These are phyloP conservation scores for Entrophospora sp. DNA, from an alignment of 192 early-diverging fungal genomes.

Conservation along the genomic window DNA sequence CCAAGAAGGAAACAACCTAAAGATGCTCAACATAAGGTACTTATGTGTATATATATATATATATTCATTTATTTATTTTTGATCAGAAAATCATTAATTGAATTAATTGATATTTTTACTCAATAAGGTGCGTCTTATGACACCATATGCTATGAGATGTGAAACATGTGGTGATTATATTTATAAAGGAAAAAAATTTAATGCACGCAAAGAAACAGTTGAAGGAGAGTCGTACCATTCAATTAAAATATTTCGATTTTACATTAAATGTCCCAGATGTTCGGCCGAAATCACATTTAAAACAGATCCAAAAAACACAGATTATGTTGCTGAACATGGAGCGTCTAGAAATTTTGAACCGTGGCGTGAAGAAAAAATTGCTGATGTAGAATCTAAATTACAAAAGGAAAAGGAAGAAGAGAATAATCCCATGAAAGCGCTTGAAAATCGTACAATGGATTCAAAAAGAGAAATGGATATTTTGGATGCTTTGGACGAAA, in stretches of 20 bases:
- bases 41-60: too few species aligned
- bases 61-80: too few species aligned
- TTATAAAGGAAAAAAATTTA: slow-evolving; percentile 97
- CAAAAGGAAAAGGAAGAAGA: slow-evolving; percentile 74
- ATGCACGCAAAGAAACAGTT: slow-evolving; percentile 88
- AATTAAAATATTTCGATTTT: slow-evolving; percentile 73
- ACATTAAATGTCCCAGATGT: slow-evolving; percentile 85
- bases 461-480: slow-evolving; percentile 97
- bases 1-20: slow-evolving; percentile 73
- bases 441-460: slow-evolving; percentile 91
- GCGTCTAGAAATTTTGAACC: slow-evolving; percentile 93
- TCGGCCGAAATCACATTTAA: slow-evolving; percentile 97
- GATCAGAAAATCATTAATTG: neutral
- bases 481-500: slow-evolving; percentile 92
- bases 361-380: slow-evolving; percentile 65
- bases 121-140: slow-evolving; percentile 82
- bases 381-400: slow-evolving; percentile 43
- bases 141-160: slow-evolving; percentile 99
- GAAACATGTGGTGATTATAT: slow-evolving; percentile 93
- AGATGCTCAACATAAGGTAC: slow-evolving; percentile 72
- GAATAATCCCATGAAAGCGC: slow-evolving; percentile 87
- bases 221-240: slow-evolving; percentile 60
- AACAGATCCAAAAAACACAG: slow-evolving; percentile 91
- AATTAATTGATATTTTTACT: neutral
- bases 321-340: slow-evolving; percentile 91